Conservation (phyloP, 2,329 filamentous ascomycete species). For the Graphiopsis chlorocephala region DNA sequence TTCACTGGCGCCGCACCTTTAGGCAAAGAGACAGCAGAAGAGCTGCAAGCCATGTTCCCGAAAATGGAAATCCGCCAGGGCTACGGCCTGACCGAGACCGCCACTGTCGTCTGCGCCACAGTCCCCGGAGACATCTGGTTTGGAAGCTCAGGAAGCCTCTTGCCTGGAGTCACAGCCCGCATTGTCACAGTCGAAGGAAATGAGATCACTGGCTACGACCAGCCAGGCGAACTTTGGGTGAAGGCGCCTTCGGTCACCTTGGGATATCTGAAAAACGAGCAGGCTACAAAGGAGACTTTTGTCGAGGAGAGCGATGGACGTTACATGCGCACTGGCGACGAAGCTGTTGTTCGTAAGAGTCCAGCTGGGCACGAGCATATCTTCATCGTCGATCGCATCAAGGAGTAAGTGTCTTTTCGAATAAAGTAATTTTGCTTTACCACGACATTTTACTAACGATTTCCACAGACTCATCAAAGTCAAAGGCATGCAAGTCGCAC, state of each 20-base stretch:
- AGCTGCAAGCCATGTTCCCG: slow-evolving; percentile 61
- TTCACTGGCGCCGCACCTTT: slow-evolving; percentile 78
- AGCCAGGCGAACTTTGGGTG: slow-evolving; percentile 76
- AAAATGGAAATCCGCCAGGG: slow-evolving; percentile 59
- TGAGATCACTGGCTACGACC: slow-evolving; percentile 68
- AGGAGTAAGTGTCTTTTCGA: slow-evolving; percentile 47
- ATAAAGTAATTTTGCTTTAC: background rate
- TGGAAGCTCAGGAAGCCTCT: slow-evolving; percentile 68
- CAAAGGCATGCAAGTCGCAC: slow-evolving; percentile 77
- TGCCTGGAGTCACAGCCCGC: slow-evolving; percentile 64
- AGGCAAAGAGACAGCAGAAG: slow-evolving; percentile 67
- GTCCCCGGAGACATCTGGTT: slow-evolving; percentile 63
- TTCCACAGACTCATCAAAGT: slow-evolving; percentile 32
- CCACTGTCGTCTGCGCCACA: slow-evolving; percentile 65
- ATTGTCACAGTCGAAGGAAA: slow-evolving; percentile 66
- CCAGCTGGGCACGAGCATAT: slow-evolving; percentile 73
- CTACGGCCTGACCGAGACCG: slow-evolving; percentile 77
- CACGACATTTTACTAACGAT: background rate
- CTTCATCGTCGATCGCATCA: slow-evolving; percentile 79
- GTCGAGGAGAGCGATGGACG: slow-evolving; percentile 59
- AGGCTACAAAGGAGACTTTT: slow-evolving; percentile 72
- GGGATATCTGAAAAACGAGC: slow-evolving; percentile 83
- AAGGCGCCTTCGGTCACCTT: slow-evolving; percentile 74
- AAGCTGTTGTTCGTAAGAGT: slow-evolving; percentile 66
- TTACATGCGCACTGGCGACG: slow-evolving; percentile 76